Conservation (phyloP, 2,329 filamentous ascomycete species). For the Ilyonectria destructans region DNA sequence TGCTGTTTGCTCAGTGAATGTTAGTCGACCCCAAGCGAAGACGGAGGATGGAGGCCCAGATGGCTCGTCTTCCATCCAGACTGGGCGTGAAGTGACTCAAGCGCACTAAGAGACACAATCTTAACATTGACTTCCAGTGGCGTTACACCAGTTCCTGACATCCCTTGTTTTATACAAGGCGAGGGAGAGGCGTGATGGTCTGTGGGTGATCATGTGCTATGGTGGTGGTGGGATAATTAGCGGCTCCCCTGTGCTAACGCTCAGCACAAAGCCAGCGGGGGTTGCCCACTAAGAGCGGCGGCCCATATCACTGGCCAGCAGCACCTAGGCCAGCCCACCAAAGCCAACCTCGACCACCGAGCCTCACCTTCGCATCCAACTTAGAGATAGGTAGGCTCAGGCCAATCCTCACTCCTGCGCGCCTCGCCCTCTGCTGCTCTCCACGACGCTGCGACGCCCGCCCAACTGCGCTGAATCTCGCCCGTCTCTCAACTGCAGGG, state of each 20-base stretch:
- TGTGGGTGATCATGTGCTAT: slow-evolving; percentile 17
- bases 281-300: slow-evolving; percentile 20
- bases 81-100: background rate
- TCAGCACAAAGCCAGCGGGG: slow-evolving; percentile 2
- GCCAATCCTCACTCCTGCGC: slow-evolving; percentile 27
- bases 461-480: background rate
- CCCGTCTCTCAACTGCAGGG: slow-evolving; percentile 1
- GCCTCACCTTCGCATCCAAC: slow-evolving; percentile 36
- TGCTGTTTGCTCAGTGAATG: background rate
- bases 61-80: background rate
- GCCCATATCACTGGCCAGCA: slow-evolving; percentile 25
- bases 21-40: background rate
- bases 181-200: background rate
- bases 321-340: slow-evolving; percentile 26
- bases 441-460: slow-evolving; percentile 12
- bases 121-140: background rate
- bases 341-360: slow-evolving; percentile 31
- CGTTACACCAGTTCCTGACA: background rate
- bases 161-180: background rate
- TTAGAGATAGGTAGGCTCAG: slow-evolving; percentile 32
- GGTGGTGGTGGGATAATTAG: slow-evolving; percentile 16
- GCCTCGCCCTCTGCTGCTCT: slow-evolving; percentile 20
- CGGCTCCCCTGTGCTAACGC: slow-evolving; percentile 2
- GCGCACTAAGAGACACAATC: background rate
- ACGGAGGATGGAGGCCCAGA: background rate